Percentiles rank a stretch among this genome's conserved stretches.
Evolutionary conservation across 768 basidiomycete species (phyloP).

Genomic region (Porpolomopsis calyptriformis): DNA sequence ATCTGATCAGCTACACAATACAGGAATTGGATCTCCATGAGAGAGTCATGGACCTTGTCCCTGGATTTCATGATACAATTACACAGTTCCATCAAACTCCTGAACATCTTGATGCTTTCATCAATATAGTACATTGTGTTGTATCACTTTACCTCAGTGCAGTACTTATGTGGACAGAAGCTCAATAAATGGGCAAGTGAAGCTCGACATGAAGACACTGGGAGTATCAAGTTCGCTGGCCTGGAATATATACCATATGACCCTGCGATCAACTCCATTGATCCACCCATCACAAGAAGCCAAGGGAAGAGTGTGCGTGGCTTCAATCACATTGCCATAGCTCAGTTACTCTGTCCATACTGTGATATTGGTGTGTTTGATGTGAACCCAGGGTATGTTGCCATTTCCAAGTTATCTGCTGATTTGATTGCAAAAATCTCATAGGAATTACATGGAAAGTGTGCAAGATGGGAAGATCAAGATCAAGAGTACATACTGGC

Average conservation of each 20-base stretch:
- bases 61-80: background rate
- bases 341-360: background rate
- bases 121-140: background rate
- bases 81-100: background rate
- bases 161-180: background rate
- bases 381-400: slow-evolving; percentile 1
- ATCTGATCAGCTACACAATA: background rate
- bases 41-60: background rate
- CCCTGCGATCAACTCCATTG: background rate
- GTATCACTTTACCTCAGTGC: background rate
- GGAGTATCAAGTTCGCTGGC: background rate
- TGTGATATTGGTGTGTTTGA: background rate
- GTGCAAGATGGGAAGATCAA: slow-evolving; percentile 4
- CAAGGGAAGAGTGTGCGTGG: slow-evolving; percentile 1
- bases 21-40: slow-evolving; percentile 1
- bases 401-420: background rate
- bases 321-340: slow-evolving; percentile 1
- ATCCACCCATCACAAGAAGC: slow-evolving; percentile 1
- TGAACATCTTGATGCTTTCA: background rate
- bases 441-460: slow-evolving; percentile 3
- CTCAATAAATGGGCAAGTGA: background rate
- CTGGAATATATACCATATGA: slow-evolving; percentile 1
- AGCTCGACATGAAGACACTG: background rate
- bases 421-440: background rate
- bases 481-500: background rate